Evolutionary conservation across 2,329 filamentous ascomycete genomes (phyloP).

Genomic region (Ophiostoma sp.): DNA sequence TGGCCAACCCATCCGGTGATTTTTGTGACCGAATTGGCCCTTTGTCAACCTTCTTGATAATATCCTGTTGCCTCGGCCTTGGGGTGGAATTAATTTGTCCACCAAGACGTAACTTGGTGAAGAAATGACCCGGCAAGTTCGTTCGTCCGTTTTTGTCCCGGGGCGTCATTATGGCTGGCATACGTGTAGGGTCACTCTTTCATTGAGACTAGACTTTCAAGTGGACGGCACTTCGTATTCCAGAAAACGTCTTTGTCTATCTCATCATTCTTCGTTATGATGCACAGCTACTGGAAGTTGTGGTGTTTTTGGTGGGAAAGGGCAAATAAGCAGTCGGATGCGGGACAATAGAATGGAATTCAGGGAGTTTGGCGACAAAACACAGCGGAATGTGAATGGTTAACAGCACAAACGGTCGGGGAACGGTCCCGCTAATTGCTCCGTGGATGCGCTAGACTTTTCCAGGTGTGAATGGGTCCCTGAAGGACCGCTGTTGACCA

Average conservation of each 20-base stretch:
- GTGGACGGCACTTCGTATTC: not conserved
- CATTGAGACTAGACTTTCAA: too few species aligned
- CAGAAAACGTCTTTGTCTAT: not conserved
- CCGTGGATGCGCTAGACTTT: slow-evolving; percentile 11
- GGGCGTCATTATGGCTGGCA: not conserved
- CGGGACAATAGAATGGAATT: slow-evolving; percentile 17
- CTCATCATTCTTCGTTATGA: not conserved
- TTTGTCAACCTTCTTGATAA: not conserved
- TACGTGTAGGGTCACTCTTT: too few species aligned
- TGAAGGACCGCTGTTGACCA: not conserved
- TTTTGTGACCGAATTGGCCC: not conserved
- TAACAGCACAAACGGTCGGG: not conserved
- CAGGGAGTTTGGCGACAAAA: not conserved
- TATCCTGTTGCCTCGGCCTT: not conserved
- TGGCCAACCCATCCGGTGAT: too few species aligned
- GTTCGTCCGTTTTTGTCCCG: not conserved
- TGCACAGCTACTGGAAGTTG: not conserved
- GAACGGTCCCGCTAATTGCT: slow-evolving; percentile 20
- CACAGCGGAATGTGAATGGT: not conserved
- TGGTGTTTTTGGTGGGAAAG: not conserved
- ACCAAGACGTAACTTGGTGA: not conserved
- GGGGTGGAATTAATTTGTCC: not conserved
- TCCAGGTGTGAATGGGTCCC: not conserved
- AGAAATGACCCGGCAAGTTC: not conserved
- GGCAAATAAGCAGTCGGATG: not conserved